Evolutionary conservation across 139 green algal species (phyloP), one percentile per base, ranked within the genome.

Genomic region (Dunaliella sp.): DNA sequence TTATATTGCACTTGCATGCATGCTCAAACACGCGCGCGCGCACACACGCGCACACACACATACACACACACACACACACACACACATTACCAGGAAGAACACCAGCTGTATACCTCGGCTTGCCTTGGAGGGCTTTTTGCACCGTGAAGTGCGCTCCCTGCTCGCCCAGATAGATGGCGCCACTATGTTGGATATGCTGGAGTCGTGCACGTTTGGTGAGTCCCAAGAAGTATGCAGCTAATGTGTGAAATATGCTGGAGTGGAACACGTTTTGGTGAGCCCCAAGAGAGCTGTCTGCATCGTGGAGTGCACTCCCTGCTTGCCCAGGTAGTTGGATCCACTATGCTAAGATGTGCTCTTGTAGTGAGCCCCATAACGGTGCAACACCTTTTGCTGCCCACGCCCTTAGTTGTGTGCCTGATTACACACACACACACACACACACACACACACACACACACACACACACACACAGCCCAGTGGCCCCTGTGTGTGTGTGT

Each of bases 161-260:
- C 85, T 94, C 84, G 28, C 75, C 30, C 77, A 84, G 30, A 77
- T 94, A 73, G 89, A 91, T 59, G 89, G 38, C 28, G 83, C 88
- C 25, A 91, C 91, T 1, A 83, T 94, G 65, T 83, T 94, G 72
- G 86, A 91, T 81, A 77, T 94, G 80, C 91, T 94, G 58, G 36
- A 83, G 7, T 25, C 34, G 26, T 77, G 91, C 85, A 94, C 87
- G 0, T 92, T 87, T 37, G 91, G 91, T 91, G 83, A 3, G 21
- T 31, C n/a, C n/a, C n/a, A n/a, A n/a, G n/a, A n/a, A n/a, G n/a
- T n/a, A 25, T 31, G 26, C 30, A 36, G 75, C 21, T 80, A 16
- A 7, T 80, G 24, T 30, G 7, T 80, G 75, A 80, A 21, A 16
- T 7, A 80, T 80, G 30, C 26, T 30, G 26, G 24, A 31, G 75